Evolutionary conservation across 306 rosid genomes (phyloP).

Genomic region (Cicer chorassanicum): DNA sequence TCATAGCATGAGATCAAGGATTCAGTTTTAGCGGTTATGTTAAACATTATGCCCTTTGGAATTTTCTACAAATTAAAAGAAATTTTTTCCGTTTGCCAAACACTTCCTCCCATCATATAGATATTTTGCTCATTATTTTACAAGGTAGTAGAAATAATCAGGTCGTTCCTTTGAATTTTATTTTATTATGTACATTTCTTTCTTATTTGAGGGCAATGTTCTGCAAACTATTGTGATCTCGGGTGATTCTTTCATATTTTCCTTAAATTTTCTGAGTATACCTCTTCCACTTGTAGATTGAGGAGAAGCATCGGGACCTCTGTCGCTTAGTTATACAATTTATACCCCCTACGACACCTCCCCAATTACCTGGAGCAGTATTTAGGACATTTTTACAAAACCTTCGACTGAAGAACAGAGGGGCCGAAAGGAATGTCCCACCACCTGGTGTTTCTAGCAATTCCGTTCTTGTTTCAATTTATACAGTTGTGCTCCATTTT

Average conservation of each 20-base stretch:
- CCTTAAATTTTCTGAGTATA: conserved; percentile 27
- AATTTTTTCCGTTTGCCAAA: not conserved
- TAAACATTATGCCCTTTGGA: conserved; percentile 17
- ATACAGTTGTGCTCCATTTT: conserved; percentile 87
- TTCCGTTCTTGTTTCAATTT: conserved; percentile 86
- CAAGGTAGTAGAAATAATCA: conserved; percentile 13
- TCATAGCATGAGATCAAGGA: not conserved
- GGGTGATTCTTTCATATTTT: conserved; percentile 34
- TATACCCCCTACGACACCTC: conserved; percentile 82
- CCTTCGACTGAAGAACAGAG: conserved; percentile 83
- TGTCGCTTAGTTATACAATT: conserved; percentile 91
- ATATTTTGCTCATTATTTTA: conserved; percentile 8
- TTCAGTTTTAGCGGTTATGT: not conserved
- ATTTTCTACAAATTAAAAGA: conserved; percentile 21
- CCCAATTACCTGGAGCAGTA: conserved; percentile 91
- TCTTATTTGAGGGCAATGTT: conserved; percentile 26
- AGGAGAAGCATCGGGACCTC: conserved; percentile 97
- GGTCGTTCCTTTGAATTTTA: conserved; percentile 14
- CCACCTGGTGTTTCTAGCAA: conserved; percentile 92
- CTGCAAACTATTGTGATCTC: not conserved
- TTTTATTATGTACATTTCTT: conserved; percentile 28
- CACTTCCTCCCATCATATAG: conserved; percentile 6
- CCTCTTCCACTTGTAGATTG: conserved; percentile 63
- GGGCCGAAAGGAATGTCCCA: conserved; percentile 77
- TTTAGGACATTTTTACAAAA: conserved; percentile 83